Evolutionary conservation across 2,329 filamentous ascomycete genomes (phyloP).

Genomic region (Diaporthe eres): DNA sequence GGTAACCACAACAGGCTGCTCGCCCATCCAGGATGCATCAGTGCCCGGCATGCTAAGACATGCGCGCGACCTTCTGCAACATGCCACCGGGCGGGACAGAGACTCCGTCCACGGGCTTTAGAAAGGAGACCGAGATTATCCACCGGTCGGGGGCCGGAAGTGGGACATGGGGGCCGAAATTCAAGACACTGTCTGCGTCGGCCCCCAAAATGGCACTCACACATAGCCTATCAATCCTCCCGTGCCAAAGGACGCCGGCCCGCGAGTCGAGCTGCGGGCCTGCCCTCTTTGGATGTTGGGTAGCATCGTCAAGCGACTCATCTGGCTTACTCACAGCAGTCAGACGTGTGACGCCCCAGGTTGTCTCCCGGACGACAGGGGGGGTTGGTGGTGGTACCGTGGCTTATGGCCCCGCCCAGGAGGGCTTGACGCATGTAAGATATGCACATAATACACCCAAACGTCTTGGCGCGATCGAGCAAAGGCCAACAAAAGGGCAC

Average conservation of each 20-base stretch:
- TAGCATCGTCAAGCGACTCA: not conserved
- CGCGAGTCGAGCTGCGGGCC: slow-evolving; percentile 16
- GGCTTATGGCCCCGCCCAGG: slow-evolving; percentile 1
- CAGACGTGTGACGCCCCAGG: not conserved
- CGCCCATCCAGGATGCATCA: not conserved
- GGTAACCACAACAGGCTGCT: not conserved
- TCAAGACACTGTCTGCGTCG: slow-evolving; percentile 17
- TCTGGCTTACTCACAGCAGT: slow-evolving; percentile 26
- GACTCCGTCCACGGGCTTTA: not conserved
- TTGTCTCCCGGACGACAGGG: not conserved
- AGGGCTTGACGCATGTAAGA: slow-evolving; percentile 20
- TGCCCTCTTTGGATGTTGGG: slow-evolving; percentile 22
- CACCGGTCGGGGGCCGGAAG: slow-evolving; percentile 19
- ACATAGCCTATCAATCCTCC: slow-evolving; percentile 42
- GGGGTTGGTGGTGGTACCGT: not conserved
- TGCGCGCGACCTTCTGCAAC: not conserved
- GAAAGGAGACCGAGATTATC: slow-evolving; percentile 23
- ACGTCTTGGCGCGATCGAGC: slow-evolving; percentile 20
- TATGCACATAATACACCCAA: slow-evolving; percentile 23
- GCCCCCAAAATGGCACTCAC: slow-evolving; percentile 37
- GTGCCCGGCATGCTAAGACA: not conserved
- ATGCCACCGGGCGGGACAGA: not conserved
- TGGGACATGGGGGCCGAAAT: slow-evolving; percentile 36
- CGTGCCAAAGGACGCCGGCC: slow-evolving; percentile 25
- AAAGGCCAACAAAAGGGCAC: not conserved